Base-by-base conservation (phyloP, 2,329 filamentous ascomycete species). In the Lecanicillium sp. region DNA sequence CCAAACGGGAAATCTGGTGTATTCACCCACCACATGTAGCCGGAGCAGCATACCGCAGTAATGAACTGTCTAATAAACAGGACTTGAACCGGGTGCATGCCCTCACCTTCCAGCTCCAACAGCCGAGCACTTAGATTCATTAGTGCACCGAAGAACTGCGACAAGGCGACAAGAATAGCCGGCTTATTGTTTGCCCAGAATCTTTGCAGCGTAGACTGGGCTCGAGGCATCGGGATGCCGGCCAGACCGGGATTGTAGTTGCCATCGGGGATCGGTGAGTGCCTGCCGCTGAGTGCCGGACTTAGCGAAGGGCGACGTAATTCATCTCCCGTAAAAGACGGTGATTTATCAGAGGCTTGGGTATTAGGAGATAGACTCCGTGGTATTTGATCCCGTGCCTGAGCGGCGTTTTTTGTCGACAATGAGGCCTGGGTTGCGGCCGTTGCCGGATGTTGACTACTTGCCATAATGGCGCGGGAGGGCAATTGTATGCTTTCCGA, bases 71-170 rank as follows among this genome's bases (percentile, higher is more conserved):
- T 76, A 6, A 76, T 75, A 51, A 94, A 88, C 4, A 95, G 71
- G 43, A 95, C 80, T 62, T 92, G 85, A 47, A 94, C 80, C 0
- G 88, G 85, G 64, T 92, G 78, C 67, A 94, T 81, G 3, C 77
- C 77, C 33, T 79, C 70, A 39, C 76, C 81, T 47, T 83, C 68
- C 14, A 83, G 68, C 55, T 94, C 85, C 29, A 95, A 65, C 9
- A 90, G 58, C 15, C 87, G 72, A 1, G 86, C 85, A 29, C 79
- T 78, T 9, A 94, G 75, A 56, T 92, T 94, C 89, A 95, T 95
- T 37, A 85, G 60, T 0, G 83, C 80, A 2, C 82, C 86, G 50
- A 95, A 95, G 27, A 92, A 65, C 58, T 94, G 87, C 0, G 86
- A 75, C 3, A 81, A 44, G 14, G 88, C 66, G 31, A 95, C 85